These are phyloP conservation scores for Typha latifolia DNA, from an alignment of 176 grass and related monocot genomes.

Conservation along the genomic window DNA sequence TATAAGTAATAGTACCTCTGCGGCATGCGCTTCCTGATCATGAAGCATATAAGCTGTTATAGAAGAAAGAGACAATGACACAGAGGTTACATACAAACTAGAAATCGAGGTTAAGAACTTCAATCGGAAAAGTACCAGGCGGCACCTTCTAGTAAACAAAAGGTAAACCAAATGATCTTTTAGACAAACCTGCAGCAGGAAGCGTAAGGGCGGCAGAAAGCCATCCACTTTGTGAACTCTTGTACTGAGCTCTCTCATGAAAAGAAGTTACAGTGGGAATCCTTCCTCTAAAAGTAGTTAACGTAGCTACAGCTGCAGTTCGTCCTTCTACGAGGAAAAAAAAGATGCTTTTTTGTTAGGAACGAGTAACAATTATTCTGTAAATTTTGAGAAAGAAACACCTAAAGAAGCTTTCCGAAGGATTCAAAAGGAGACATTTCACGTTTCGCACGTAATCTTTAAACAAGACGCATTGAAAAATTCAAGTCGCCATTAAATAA, in stretches of 20 bases:
- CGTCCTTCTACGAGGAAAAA: slow-evolving; percentile 32
- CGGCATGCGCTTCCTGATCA: slow-evolving; percentile 70
- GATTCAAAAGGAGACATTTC: too few species aligned
- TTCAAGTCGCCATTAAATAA: too few species aligned
- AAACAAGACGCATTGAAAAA: too few species aligned
- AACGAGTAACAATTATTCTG: too few species aligned
- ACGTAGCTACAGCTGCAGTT: slow-evolving; percentile 39
- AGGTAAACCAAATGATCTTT: not conserved
- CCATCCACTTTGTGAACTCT: slow-evolving; percentile 27
- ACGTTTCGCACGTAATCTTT: too few species aligned
- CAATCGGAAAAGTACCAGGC: not conserved
- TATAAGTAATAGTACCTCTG: slow-evolving; percentile 40
- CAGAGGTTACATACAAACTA: not conserved
- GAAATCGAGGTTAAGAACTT: not conserved
- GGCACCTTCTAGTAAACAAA: not conserved
- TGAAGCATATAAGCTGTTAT: slow-evolving; percentile 66
- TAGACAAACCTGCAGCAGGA: slow-evolving; percentile 51
- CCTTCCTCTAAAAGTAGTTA: slow-evolving; percentile 46
- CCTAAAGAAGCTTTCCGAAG: too few species aligned
- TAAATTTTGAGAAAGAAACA: too few species aligned
- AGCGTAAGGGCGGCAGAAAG: slow-evolving; percentile 37
- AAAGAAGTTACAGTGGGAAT: slow-evolving; percentile 36
- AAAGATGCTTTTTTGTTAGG: not conserved
- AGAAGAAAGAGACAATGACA: not conserved
- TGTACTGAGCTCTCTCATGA: slow-evolving; percentile 26